Conservation (phyloP, 2,329 filamentous ascomycete genomes). For the Neocatenulostroma microsporum region DNA sequence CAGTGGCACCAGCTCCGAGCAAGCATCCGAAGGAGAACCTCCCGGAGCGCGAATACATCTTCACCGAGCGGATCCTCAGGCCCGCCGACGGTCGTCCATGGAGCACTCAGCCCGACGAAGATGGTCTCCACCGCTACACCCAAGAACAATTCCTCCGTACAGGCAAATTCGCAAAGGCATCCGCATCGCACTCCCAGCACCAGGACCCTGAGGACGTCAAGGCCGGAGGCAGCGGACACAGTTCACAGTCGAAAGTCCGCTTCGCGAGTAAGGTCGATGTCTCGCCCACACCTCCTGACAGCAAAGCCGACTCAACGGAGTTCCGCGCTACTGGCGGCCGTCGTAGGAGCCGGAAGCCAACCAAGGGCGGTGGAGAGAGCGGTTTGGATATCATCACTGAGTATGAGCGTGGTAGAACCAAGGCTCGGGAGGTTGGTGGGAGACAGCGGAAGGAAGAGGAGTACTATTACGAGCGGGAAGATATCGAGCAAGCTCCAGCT, state of each 20-base stretch:
- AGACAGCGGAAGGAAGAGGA: constrained; percentile 1
- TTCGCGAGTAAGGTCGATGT: constrained; percentile 28
- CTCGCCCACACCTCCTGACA: constrained; percentile 26
- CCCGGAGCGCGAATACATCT: too few relatives aligned
- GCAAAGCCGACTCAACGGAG: constrained; percentile 23
- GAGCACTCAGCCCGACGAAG: too few relatives aligned
- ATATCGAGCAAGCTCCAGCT: not conserved
- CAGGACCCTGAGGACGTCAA: not conserved
- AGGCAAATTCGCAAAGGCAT: not conserved
- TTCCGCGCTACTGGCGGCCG: constrained; percentile 15
- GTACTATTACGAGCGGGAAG: constrained; percentile 10
- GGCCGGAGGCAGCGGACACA: constrained; percentile 9
- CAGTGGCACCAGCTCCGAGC: too few relatives aligned
- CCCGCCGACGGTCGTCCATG: too few relatives aligned
- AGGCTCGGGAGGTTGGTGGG: constrained; percentile 10
- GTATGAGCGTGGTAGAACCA: constrained; percentile 19
- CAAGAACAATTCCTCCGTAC: too few relatives aligned
- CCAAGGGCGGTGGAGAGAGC: constrained; percentile 10
- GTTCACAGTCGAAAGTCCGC: constrained; percentile 21
- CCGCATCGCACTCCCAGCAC: not conserved
- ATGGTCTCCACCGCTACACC: too few relatives aligned
- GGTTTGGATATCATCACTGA: constrained; percentile 15
- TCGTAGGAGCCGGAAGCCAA: constrained; percentile 2
- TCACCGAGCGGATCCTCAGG: too few relatives aligned
- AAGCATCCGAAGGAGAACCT: too few relatives aligned